Conservation (phyloP, 352 stramenopile species). For the Aphanomyces stellatus region DNA sequence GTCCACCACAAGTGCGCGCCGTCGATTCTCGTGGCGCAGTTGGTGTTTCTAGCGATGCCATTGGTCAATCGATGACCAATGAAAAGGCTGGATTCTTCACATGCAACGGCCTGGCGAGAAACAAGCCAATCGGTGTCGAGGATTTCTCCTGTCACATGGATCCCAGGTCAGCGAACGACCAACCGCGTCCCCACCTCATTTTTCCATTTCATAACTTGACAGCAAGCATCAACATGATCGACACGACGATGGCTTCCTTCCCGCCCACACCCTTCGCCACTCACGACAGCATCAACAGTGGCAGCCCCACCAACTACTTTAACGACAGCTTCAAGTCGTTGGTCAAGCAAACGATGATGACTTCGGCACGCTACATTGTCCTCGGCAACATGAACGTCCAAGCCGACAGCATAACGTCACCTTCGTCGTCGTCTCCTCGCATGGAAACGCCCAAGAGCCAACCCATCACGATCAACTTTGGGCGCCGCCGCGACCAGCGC, state of each 20-base stretch:
- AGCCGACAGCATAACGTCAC: no score
- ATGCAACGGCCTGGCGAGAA: neutral
- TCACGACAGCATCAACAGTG: neutral
- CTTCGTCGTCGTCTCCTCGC: no score
- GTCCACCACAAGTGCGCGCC: no score
- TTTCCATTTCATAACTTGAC: neutral
- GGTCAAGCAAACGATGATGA: neutral
- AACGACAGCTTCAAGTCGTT: slow-evolving; percentile 7
- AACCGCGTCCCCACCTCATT: neutral
- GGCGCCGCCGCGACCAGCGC: neutral
- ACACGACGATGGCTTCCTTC: neutral
- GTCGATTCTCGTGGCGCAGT: neutral
- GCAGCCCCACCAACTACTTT: neutral
- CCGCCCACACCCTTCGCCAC: neutral
- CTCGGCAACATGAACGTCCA: neutral
- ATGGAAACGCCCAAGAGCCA: neutral
- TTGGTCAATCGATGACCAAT: neutral
- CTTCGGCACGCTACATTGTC: neutral
- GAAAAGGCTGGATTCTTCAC: neutral
- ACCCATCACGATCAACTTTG: slow-evolving; percentile 13
- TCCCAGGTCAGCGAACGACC: neutral
- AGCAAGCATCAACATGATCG: neutral
- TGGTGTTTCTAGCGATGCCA: neutral
- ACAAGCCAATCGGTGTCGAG: neutral
- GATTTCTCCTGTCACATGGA: neutral